Conservation (phyloP, 1,284 basidiomycete genomes). For the Garcileccinum viscosum region DNA sequence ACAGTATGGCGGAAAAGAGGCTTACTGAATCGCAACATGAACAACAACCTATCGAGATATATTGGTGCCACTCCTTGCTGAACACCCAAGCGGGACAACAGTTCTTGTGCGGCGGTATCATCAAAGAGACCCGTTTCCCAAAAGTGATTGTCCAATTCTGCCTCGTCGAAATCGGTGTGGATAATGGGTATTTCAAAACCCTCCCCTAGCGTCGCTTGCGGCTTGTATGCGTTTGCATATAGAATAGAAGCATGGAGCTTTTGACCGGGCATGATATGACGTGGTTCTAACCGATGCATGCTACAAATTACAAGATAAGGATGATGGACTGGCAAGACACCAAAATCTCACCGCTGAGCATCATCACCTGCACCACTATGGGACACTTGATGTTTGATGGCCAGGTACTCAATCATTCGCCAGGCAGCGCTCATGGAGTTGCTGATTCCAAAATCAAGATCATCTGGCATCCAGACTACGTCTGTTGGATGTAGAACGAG, state of each 20-base stretch:
- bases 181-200: conserved; percentile 32
- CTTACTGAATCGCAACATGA: conserved; percentile 36
- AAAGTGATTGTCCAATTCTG: conserved; percentile 8
- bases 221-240: conserved; percentile 33
- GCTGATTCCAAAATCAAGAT: conserved; percentile 27
- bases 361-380: conserved; percentile 19
- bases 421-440: conserved; percentile 29
- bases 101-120: conserved; percentile 20
- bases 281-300: conserved; percentile 25
- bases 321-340: neutral
- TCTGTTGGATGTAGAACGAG: conserved; percentile 17
- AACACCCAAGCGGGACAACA: conserved; percentile 18
- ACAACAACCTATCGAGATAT: conserved; percentile 37
- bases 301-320: conserved; percentile 17
- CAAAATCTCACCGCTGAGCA: conserved; percentile 21
- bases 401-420: conserved; percentile 33
- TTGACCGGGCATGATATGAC: conserved; percentile 39
- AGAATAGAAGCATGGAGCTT: conserved; percentile 38
- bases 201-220: conserved; percentile 32
- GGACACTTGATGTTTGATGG: conserved; percentile 34
- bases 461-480: conserved; percentile 33
- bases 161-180: conserved; percentile 9
- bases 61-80: conserved; percentile 21
- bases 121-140: conserved; percentile 39
- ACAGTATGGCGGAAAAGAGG: neutral